phyloP scores from a whole-genome alignment of 345 rosid species.

The Gossypium longicalyx region DNA sequence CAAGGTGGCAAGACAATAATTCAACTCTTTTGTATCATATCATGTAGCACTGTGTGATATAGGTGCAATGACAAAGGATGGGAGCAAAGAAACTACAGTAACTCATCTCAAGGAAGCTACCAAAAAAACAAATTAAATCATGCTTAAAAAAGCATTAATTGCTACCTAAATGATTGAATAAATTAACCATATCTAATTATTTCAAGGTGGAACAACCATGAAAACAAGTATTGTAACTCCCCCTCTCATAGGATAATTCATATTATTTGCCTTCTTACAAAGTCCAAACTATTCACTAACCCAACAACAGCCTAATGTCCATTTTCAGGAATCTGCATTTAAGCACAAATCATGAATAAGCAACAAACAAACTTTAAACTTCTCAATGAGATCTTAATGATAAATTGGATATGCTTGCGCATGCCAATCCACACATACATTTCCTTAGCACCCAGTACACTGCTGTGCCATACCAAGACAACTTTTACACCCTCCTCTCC shows the following conservation, averaged over 20 bases:
- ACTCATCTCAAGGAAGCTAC: background rate
- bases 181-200: background rate
- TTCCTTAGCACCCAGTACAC: background rate
- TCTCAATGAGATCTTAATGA: background rate
- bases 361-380: background rate
- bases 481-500: background rate
- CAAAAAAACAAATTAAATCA: background rate
- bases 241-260: background rate
- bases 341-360: slow-evolving; percentile 2
- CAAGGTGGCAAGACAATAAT: background rate
- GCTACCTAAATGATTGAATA: background rate
- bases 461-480: background rate
- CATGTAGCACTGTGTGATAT: background rate
- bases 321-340: background rate
- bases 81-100: background rate
- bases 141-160: background rate
- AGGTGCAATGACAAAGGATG: background rate
- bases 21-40: background rate
- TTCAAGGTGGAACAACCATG: slow-evolving; percentile 1
- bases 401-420: background rate
- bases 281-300: background rate
- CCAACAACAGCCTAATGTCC: background rate
- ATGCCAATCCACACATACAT: background rate
- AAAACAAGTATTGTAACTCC: slow-evolving; percentile 1
- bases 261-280: background rate